Evolutionary conservation across 306 rosid genomes (phyloP).

Genomic region (Castanospermum australe): DNA sequence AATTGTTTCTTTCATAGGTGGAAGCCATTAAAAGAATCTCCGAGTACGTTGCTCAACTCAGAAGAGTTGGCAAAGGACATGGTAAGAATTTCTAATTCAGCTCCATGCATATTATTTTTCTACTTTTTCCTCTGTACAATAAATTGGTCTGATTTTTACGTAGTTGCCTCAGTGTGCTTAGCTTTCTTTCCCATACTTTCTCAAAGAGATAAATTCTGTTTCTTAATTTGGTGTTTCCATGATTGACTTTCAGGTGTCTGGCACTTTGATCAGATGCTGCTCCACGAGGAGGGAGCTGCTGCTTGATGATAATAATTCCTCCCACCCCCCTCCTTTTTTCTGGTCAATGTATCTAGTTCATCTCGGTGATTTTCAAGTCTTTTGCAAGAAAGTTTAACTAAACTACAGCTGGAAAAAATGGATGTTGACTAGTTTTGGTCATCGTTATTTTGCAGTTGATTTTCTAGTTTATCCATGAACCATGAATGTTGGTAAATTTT

Average conservation of each 20-base stretch:
- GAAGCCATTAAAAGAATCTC: constrained; percentile 85
- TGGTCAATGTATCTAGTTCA: constrained; percentile 2
- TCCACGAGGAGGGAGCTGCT: constrained; percentile 44
- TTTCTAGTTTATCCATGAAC: too few species aligned
- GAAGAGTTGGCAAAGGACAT: constrained; percentile 93
- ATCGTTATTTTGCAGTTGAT: too few species aligned
- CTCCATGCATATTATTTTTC: neutral
- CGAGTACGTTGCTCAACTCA: constrained; percentile 92
- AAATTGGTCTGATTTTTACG: too few species aligned
- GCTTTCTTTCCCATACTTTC: too few species aligned
- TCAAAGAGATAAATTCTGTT: neutral
- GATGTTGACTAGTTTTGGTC: too few species aligned
- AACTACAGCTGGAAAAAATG: neutral
- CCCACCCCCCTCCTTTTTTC: too few species aligned
- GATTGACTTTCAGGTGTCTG: constrained; percentile 70
- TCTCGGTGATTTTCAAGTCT: neutral
- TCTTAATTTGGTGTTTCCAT: neutral
- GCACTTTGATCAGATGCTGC: constrained; percentile 92
- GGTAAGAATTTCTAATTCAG: constrained; percentile 47
- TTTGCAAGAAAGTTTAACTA: neutral
- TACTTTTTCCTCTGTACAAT: neutral
- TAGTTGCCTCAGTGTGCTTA: too few species aligned
- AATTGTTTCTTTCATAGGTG: constrained; percentile 44
- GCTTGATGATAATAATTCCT: constrained; percentile 19
- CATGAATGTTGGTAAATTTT: neutral